Evolutionary conservation across 2,329 filamentous ascomycete species (phyloP).

Genomic region (Colletotrichum siamense): DNA sequence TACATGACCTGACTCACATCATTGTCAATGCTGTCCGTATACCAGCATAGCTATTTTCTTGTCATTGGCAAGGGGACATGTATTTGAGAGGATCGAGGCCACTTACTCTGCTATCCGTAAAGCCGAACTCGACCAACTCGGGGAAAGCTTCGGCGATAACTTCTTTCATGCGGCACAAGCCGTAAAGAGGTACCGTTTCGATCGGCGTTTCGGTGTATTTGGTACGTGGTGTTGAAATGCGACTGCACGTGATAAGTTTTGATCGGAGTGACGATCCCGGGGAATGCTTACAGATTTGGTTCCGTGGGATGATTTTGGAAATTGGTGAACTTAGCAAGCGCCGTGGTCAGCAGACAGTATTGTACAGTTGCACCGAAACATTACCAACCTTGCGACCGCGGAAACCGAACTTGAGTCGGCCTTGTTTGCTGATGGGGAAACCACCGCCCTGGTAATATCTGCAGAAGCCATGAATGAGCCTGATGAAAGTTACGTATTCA

Average conservation of each 20-base stretch:
- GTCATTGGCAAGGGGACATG: neutral
- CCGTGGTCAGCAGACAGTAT: neutral
- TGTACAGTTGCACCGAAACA: neutral
- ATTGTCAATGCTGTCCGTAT: slow-evolving; percentile 12
- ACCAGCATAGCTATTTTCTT: slow-evolving; percentile 7
- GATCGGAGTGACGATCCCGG: neutral
- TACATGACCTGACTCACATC: neutral
- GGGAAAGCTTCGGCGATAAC: slow-evolving; percentile 26
- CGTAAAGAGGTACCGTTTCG: slow-evolving; percentile 28
- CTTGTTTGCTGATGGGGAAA: slow-evolving; percentile 28
- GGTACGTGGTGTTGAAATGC: slow-evolving; percentile 25
- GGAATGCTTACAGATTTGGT: neutral
- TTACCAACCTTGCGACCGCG: slow-evolving; percentile 17
- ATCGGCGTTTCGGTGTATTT: slow-evolving; percentile 27
- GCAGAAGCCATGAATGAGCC: neutral
- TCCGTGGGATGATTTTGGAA: neutral
- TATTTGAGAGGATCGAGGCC: neutral
- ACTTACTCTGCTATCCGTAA: slow-evolving; percentile 23
- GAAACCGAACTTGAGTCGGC: slow-evolving; percentile 30
- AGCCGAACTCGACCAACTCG: slow-evolving; percentile 27
- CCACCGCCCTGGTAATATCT: slow-evolving; percentile 26
- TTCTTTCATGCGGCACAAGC: slow-evolving; percentile 27
- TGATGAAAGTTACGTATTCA: neutral
- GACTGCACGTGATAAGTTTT: neutral
- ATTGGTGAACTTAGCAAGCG: neutral